Base-by-base conservation (phyloP, 73 alveolate genomes). In the Symbiodinium pilosum region DNA sequence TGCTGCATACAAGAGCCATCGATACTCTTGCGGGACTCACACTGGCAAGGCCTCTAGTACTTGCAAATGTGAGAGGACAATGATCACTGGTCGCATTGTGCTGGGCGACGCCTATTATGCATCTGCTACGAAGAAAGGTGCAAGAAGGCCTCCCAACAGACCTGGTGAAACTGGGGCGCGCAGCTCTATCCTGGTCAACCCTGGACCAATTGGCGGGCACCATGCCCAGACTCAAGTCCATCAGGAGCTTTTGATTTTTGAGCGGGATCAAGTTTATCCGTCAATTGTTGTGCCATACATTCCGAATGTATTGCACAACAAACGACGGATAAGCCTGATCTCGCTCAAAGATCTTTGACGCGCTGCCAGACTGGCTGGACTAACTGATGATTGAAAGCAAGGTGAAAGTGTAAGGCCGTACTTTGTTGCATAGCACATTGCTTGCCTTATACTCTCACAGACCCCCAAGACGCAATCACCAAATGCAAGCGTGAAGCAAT, bases 21-120 rank as follows among this genome's bases (percentile, higher is more conserved):
- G 68, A 52, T 89, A 89, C 87, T 64, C 95, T 0, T 64, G 86
- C 47, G 51, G 44, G 9, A 28, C 81, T 3, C 81, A 64, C 81
- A 64, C 38, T 20, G 81, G 81, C 81, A 64, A 64, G 81, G 81
- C 81, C 4, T 64, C 39, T 38, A 24, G 32, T 26, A 26, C n/a
- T 5, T 64, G 81, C 34, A 64, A 64, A 2, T 38, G 30, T 14
- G 93, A 86, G 44, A 39, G 95, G 71, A 68, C 95, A 38, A 64
- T 89, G 95, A 68, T 89, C 38, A 89, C 68, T 42, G 68, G 87
- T 12, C 95, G 95, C 21, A 87, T 89, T n/a, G 95, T 87, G 28
- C 87, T 89, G 21, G 95, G 95, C 36, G 95, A 89, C 42, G 43
- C 87, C 20, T 89, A 30, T 77, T 24, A 34, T 8, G 95, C 95